phyloP scores from a whole-genome alignment of 225 moss, liverwort and hornwort genomes.

The Antitrichia curtipendula region DNA sequence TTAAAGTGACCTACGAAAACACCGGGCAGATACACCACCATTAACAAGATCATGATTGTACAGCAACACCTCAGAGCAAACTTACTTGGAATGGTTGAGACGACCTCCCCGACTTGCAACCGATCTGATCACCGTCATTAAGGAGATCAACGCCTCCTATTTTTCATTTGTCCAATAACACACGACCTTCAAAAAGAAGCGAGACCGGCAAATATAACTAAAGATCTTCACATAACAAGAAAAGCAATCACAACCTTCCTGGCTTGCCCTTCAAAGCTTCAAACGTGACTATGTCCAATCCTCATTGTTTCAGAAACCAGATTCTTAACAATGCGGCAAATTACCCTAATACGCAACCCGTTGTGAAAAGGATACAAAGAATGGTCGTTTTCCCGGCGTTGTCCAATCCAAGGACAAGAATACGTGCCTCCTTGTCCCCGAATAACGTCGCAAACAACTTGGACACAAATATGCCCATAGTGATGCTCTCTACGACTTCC shows the following conservation, averaged over 20 bases:
- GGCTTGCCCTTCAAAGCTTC: not conserved
- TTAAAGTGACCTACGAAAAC: not conserved
- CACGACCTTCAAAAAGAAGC: not conserved
- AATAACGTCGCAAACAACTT: slow-evolving; percentile 63
- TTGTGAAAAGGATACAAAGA: slow-evolving; percentile 67
- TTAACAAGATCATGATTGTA: not conserved
- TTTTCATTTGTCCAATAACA: not conserved
- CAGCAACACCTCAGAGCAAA: not conserved
- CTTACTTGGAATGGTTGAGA: slow-evolving; percentile 59
- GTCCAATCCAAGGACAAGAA: slow-evolving; percentile 82
- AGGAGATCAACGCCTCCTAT: not conserved
- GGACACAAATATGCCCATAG: slow-evolving; percentile 82
- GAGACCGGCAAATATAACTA: not conserved
- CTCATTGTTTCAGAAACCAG: not conserved
- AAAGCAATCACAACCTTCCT: not conserved
- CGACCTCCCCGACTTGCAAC: slow-evolving; percentile 79
- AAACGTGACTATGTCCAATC: not conserved
- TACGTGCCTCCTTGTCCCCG: slow-evolving; percentile 86
- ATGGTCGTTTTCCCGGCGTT: slow-evolving; percentile 95
- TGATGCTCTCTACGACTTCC: not conserved
- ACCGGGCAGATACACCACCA: not conserved
- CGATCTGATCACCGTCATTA: slow-evolving; percentile 46
- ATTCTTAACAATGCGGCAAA: not conserved
- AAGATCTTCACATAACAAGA: not conserved
- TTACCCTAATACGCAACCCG: not conserved